Evolutionary conservation across 768 basidiomycete species (phyloP), one percentile per base, ranked within the genome.

Genomic region (Hypholoma sublateritium): DNA sequence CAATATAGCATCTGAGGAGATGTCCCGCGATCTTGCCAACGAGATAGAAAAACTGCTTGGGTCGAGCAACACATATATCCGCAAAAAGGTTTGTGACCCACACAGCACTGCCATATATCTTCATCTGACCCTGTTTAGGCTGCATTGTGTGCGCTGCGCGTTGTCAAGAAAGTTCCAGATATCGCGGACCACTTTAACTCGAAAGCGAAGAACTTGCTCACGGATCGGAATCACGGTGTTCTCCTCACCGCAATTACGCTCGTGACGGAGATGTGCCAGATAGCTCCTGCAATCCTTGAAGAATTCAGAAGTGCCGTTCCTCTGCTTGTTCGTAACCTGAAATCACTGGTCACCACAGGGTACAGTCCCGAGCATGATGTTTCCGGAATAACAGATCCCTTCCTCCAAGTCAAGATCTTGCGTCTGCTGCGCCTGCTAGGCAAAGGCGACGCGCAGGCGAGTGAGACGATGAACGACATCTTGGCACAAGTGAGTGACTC

Each of bases 281-380:
- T 85, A 19, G 93, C 97, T 64, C 74, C 83, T 35, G 73, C 75
- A 5, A 84, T 86, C 59, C 76, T 91, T 55, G 85, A 88, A 46
- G 94, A 95, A 65, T 98, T 96, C 75, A 85, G 95, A 62, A 93
- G 91, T 69, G 96, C 96, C 45, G 95, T 98, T 2, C 91, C 94
- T 1, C 76, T 95, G 9, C 88, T 99, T 22, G 96, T 98, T 52
- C 88, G 94, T 60, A 94, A 97, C 66, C 80, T 99, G 62, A 98
- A 98, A 70, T 90, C 93, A 1, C 77, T 98, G 57, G 93, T 92
- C 41, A 95, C 96, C 0, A 97, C 95, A 3, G 96, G 96, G 8
- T 98, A 97, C 72, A 96, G 93, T 64, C 95, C 97, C 21, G 97
- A 98, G 70, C 97, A 98, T 67, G 97, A 99, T 63, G 97, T 99